phyloP scores from a whole-genome alignment of 495 filamentous ascomycete species.

The Hypomontagnella submonticulosa region DNA sequence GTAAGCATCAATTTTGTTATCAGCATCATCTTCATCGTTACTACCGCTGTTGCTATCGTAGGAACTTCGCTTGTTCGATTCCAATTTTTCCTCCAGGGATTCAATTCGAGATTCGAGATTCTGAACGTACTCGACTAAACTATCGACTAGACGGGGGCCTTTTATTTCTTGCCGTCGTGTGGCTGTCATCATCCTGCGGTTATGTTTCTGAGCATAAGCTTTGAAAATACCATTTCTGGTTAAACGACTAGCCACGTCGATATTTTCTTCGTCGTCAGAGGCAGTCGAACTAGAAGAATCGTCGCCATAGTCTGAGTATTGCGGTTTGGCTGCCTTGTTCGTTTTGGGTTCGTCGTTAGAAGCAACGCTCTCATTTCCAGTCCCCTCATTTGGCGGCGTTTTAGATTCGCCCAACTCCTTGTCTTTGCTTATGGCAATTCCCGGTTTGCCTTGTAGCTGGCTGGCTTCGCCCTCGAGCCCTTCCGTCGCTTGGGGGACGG shows the following conservation, averaged over 20 bases:
- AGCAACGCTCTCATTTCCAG: too few species aligned
- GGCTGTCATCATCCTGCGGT: background rate
- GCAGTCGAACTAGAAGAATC: too few species aligned
- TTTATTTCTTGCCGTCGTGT: background rate
- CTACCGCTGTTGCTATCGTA: too few species aligned
- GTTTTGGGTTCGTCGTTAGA: too few species aligned
- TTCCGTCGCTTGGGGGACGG: background rate
- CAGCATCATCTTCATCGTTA: background rate
- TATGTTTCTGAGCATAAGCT: slow-evolving; percentile 3
- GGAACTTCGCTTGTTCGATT: too few species aligned
- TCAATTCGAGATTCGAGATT: background rate
- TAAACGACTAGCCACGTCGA: background rate
- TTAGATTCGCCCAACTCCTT: background rate
- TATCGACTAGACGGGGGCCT: slow-evolving; percentile 2
- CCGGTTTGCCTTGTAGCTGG: background rate
- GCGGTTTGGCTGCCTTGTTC: too few species aligned
- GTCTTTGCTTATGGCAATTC: background rate
- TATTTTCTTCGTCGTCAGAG: background rate
- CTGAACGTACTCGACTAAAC: background rate
- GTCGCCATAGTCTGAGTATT: too few species aligned
- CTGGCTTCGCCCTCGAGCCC: background rate
- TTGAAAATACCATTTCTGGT: background rate
- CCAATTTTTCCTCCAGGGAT: background rate
- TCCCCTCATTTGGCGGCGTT: slow-evolving; percentile 1
- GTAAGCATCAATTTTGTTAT: background rate